Conservation (phyloP, 805 yeast genomes). For the Yarrowia keelungensis region DNA sequence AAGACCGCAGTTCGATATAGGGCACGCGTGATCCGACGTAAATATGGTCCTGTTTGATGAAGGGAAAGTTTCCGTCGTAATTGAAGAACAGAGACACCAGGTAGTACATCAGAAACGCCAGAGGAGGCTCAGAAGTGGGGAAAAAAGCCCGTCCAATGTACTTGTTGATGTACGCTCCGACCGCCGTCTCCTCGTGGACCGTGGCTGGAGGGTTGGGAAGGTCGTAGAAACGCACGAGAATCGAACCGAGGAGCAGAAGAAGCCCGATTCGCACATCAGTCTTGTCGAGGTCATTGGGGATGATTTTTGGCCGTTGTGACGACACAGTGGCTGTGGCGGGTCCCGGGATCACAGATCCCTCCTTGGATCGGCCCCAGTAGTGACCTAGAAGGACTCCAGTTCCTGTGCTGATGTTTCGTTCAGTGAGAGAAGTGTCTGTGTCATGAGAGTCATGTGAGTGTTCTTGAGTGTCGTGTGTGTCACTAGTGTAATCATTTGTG, state of each 20-base stretch:
- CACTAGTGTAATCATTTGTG: too few species aligned
- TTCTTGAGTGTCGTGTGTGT: too few species aligned
- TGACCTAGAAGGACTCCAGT: constrained; percentile 35
- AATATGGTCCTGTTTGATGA: constrained; percentile 48
- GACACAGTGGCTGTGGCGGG: constrained; percentile 12
- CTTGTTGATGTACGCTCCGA: constrained; percentile 45
- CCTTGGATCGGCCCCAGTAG: constrained; percentile 35
- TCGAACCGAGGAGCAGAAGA: constrained; percentile 12
- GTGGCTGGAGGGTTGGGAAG: constrained; percentile 40
- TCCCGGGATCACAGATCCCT: constrained; percentile 13
- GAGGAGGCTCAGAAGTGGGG: constrained; percentile 65
- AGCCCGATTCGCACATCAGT: constrained; percentile 4
- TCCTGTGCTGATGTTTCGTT: constrained; percentile 17
- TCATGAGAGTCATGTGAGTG: neutral
- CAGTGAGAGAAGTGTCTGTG: neutral
- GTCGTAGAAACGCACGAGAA: constrained; percentile 39
- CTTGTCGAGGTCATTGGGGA: neutral
- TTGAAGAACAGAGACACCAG: constrained; percentile 53
- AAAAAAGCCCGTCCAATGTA: constrained; percentile 60
- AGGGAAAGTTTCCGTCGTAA: constrained; percentile 51
- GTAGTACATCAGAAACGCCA: constrained; percentile 56
- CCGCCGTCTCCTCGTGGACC: constrained; percentile 42
- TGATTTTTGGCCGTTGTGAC: neutral
- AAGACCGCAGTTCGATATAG: constrained; percentile 55
- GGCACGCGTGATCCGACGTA: constrained; percentile 46